A percentile compares a stretch with the other conserved stretches of the same genome.
These are phyloP conservation scores for Punica granatum DNA, from an alignment of 345 rosid genomes.

Conservation along the genomic window DNA sequence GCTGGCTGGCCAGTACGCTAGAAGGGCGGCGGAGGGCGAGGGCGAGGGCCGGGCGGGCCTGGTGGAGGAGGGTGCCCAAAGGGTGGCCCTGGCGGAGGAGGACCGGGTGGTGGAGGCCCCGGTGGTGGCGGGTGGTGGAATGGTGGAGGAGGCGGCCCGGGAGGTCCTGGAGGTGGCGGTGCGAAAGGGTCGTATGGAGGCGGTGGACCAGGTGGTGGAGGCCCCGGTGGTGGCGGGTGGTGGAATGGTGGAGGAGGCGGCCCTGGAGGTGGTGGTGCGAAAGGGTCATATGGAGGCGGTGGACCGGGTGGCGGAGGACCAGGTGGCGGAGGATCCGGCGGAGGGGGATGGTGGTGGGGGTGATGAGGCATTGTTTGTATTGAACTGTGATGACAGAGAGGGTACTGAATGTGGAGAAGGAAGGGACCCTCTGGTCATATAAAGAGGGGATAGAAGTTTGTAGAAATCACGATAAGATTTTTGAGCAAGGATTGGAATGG, in stretches of 20 bases:
- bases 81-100: slow-evolving; percentile 7
- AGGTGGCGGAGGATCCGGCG: slow-evolving; percentile 12
- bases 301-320: slow-evolving; percentile 9
- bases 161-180: not conserved
- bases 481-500: not conserved
- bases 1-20: not conserved
- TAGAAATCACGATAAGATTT: not conserved
- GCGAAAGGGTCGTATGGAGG: no score
- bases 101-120: not conserved
- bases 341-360: slow-evolving; percentile 16
- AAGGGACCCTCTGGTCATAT: no score
- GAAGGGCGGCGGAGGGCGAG: slow-evolving; percentile 13
- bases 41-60: slow-evolving; percentile 3
- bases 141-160: slow-evolving; percentile 15
- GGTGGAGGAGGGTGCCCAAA: not conserved
- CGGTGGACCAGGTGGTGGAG: slow-evolving; percentile 4
- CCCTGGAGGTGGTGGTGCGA: slow-evolving; percentile 4
- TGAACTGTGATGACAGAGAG: no score
- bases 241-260: slow-evolving; percentile 16
- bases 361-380: not conserved
- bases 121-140: slow-evolving; percentile 16
- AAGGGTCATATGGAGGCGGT: not conserved
- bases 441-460: not conserved
- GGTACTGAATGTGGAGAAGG: no score
- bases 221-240: slow-evolving; percentile 13